Base-by-base conservation (phyloP, 371 early-diverging fungal genomes). In the Dichotomocladium elegans region DNA sequence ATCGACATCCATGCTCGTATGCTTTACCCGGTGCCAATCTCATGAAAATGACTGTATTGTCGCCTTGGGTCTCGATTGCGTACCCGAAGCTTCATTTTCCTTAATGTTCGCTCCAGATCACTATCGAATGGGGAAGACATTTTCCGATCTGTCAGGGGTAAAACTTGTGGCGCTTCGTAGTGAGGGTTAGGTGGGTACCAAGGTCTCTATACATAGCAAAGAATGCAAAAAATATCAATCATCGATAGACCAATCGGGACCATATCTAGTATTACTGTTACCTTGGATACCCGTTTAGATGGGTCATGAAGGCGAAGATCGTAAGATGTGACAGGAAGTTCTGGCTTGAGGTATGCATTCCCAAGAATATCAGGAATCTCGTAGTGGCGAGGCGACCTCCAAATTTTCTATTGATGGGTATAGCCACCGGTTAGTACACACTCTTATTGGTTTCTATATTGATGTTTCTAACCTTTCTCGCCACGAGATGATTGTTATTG, bases 21-120 rank as follows among this genome's bases (percentile, higher is more conserved):
- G 37, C n/a, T 37, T 24, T 72, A 72, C 73, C 74, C 77, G 45
- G 77, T 76, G 45, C 77, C 77, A 43, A 76, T 76, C 60, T 72
- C 77, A 52, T 68, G 66, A 46, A 76, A 76, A n/a, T 70, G 60
- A 35, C 52, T 45, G 58, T 72, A 76, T 46, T 65, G 55, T 31
- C 57, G 37, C 31, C 61, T 54, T 47, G 77, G 77, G 61, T 76
- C 69, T 12, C 60, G 50, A 14, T 61, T 59, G 1, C 59, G 54
- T 5, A 72, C 57, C 9, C 66, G 37, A 15, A 59, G 46, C 46
- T 70, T 72, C 29, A 70, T 41, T 49, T 76, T 72, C 33, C 60
- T 47, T 34, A 76, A 54, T 50, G 55, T 67, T 33, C 53, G 43
- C 58, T 76, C 77, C 26, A 76, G 69, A 53, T 67, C 62, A 30